phyloP scores from a whole-genome alignment of 805 yeast species.

The Saccharomycopsis babjevae region DNA sequence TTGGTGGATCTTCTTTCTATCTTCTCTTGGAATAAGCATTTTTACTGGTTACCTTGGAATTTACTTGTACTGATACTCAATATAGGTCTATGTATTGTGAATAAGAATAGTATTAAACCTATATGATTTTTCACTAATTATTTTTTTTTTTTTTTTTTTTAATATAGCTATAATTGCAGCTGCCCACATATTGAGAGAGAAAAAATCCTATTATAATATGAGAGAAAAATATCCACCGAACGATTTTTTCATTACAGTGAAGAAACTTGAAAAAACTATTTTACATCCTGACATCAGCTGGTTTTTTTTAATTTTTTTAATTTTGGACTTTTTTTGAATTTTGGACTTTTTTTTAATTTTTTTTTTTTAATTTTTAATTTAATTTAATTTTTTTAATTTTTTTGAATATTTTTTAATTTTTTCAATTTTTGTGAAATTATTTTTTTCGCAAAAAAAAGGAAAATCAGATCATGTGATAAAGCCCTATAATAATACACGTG shows the following conservation, averaged over 20 bases:
- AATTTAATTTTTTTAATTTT: too few species aligned
- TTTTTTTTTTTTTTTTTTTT: background rate
- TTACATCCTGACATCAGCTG: background rate
- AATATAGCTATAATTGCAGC: background rate
- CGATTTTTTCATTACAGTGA: background rate
- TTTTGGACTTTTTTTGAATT: too few species aligned
- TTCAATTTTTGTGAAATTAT: too few species aligned
- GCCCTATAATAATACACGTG: too few species aligned
- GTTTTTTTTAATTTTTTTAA: background rate
- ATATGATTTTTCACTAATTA: background rate
- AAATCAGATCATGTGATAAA: too few species aligned
- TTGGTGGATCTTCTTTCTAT: conserved; percentile 98
- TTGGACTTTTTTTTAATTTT: too few species aligned
- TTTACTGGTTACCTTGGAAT: conserved; percentile 20
- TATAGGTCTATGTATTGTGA: background rate
- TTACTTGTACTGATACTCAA: background rate
- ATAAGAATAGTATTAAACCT: background rate
- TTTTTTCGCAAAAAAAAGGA: too few species aligned
- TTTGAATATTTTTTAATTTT: too few species aligned
- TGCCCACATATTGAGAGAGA: background rate
- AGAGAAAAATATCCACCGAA: background rate
- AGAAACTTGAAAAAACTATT: too few species aligned
- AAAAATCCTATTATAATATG: background rate
- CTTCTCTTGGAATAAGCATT: conserved; percentile 99
- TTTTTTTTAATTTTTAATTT: too few species aligned